Base-by-base conservation (phyloP, 495 filamentous ascomycete species). In the Penicillium paradoxum region DNA sequence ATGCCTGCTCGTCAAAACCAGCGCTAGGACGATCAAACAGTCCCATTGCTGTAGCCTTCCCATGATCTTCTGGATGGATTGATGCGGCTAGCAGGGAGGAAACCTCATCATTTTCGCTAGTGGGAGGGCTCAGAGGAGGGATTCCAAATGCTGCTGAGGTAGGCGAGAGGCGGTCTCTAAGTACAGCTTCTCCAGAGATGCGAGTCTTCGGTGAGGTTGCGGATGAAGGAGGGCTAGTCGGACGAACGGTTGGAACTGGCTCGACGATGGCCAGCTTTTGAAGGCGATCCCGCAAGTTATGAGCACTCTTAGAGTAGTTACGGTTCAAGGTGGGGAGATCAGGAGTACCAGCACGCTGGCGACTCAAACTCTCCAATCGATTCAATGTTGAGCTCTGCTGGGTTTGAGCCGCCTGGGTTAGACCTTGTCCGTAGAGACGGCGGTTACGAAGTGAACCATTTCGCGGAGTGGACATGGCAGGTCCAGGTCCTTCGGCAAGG, bases 11-110 rank as follows among this genome's bases (percentile, higher is more conserved):
- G 58, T 93, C 87, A 48, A 91, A 96, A 8, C 79, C 75, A 36
- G 85, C 79, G 18, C 67, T 72, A 2, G 91, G 88, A 56, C 90
- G 90, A 49, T 91, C 85, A 71, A 95, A 95, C 1, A 89, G 77
- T 14, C 89, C 89, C 68, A 90, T 77, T 4, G 89, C 89, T 0
- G 91, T 95, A 11, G 91, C 89, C 67, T 95, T 95, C 17, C 89
- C 90, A 36, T 81, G 72, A 56, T 96, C 90, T 54, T 84, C 85
- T 0, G 89, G 86, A 53, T 88, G 83, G 9, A 92, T 75, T 13
- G 87, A 71, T 8, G 70, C 69, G 2, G 75, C 69, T 43, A 82
- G 66, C 13, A 85, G 68, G 0, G 80, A 66, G 0, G 73, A 57
- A 10, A 73, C 72, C 13, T 91, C 84, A 2, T 83, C 85, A 17